phyloP scores from a whole-genome alignment of 768 basidiomycete species.

The Pisolithus microcarpus region DNA sequence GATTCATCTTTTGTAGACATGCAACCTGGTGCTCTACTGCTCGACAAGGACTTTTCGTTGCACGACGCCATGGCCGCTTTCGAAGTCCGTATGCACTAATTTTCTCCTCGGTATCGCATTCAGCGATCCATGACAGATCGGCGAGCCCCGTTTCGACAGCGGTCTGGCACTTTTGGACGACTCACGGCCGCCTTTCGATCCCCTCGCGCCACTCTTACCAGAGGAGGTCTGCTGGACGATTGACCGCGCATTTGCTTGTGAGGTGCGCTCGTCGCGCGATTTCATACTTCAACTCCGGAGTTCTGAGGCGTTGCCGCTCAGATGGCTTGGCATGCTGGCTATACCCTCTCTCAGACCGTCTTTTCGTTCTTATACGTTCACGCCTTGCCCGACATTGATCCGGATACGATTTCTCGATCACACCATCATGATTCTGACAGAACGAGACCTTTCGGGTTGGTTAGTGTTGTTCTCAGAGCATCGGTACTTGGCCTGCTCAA shows the following conservation, averaged over 20 bases:
- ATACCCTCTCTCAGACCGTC: constrained; percentile 79
- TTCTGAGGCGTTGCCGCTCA: constrained; percentile 27
- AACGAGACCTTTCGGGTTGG: constrained; percentile 49
- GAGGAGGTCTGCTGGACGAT: constrained; percentile 87
- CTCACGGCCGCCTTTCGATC: constrained; percentile 49
- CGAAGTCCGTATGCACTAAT: constrained; percentile 45
- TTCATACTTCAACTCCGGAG: constrained; percentile 6
- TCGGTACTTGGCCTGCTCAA: constrained; percentile 67
- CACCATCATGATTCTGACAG: constrained; percentile 29
- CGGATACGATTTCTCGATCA: constrained; percentile 37
- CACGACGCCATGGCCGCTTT: constrained; percentile 93
- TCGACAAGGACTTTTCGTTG: constrained; percentile 64
- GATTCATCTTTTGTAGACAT: constrained; percentile 40
- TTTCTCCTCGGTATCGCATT: constrained; percentile 9
- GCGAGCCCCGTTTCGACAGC: constrained; percentile 84
- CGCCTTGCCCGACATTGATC: constrained; percentile 51
- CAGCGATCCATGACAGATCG: constrained; percentile 50
- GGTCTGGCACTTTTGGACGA: constrained; percentile 50
- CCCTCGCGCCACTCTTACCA: constrained; percentile 54
- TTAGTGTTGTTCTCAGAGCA: constrained; percentile 62
- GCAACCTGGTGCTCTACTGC: constrained; percentile 52
- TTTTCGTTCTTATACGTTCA: constrained; percentile 75
- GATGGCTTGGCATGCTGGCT: constrained; percentile 87
- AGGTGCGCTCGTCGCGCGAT: constrained; percentile 43
- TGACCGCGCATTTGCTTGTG: constrained; percentile 68